Evolutionary conservation across 331 rosid genomes (phyloP).

Genomic region (Phaseolus coccineus): DNA sequence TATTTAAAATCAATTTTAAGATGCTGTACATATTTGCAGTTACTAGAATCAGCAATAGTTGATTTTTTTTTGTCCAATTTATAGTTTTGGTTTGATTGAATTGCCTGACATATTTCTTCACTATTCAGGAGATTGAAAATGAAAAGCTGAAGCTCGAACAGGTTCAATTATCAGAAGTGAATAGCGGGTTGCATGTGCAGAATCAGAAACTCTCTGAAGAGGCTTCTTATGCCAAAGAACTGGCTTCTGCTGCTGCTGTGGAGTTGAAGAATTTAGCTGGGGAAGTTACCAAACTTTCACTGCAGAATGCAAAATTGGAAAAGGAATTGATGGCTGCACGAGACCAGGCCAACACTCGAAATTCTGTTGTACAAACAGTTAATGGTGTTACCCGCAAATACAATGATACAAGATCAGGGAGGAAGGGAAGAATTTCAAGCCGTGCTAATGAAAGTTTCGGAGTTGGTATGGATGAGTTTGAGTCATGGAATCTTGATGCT

Average conservation of each 20-base stretch:
- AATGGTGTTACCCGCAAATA: constrained; percentile 76
- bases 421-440: constrained; percentile 77
- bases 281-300: constrained; percentile 91
- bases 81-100: constrained; percentile 31
- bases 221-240: constrained; percentile 94
- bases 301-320: constrained; percentile 84
- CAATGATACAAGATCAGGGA: constrained; percentile 72
- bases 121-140: constrained; percentile 86
- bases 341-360: constrained; percentile 69
- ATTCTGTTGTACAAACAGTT: constrained; percentile 50
- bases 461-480: constrained; percentile 69
- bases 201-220: constrained; percentile 96
- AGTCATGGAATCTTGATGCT: constrained; percentile 75
- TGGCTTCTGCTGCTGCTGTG: constrained; percentile 99
- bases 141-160: constrained; percentile 87
- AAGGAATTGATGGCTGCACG: constrained; percentile 88
- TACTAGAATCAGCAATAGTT: constrained; percentile 1
- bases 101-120: constrained; percentile 36
- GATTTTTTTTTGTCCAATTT: constrained; percentile 19
- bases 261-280: constrained; percentile 96
- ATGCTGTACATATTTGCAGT: constrained; percentile 21
- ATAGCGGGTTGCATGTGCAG: constrained; percentile 91
- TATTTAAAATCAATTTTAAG: constrained; percentile 25
- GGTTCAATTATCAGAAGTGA: constrained; percentile 89
- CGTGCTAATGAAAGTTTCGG: constrained; percentile 66